Conservation (phyloP, 1,284 basidiomycete species). For the Spongiforma sp. region DNA sequence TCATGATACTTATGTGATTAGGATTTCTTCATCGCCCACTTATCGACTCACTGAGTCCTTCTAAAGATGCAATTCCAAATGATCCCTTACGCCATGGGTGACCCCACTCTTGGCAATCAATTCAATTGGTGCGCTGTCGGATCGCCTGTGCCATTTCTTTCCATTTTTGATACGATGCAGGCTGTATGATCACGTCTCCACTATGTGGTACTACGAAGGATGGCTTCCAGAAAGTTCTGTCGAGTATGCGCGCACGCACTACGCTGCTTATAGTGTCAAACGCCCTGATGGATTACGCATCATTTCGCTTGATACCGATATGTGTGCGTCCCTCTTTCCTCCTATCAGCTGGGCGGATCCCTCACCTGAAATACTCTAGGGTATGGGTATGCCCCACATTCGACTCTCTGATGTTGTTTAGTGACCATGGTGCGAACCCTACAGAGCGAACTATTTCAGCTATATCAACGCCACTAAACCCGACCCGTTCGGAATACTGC, state of each 20-base stretch:
- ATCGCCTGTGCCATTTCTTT: neutral
- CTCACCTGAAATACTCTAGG: too few species aligned
- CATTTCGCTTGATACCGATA: slow-evolving; percentile 78
- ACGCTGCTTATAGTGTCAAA: slow-evolving; percentile 72
- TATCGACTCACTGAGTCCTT: neutral
- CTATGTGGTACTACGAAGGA: slow-evolving; percentile 69
- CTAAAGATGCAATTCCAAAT: slow-evolving; percentile 59
- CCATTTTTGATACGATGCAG: slow-evolving; percentile 42
- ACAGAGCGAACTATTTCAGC: slow-evolving; percentile 70
- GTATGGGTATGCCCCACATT: slow-evolving; percentile 39
- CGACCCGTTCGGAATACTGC: slow-evolving; percentile 76
- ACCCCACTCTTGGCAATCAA: slow-evolving; percentile 52
- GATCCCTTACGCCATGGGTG: slow-evolving; percentile 62
- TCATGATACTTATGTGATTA: slow-evolving; percentile 67
- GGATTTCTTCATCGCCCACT: neutral
- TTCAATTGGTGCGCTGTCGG: slow-evolving; percentile 63
- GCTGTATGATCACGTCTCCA: slow-evolving; percentile 75
- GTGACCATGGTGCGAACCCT: slow-evolving; percentile 8
- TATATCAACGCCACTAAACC: slow-evolving; percentile 75
- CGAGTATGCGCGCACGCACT: slow-evolving; percentile 66
- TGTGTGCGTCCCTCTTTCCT: slow-evolving; percentile 51
- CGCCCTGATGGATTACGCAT: slow-evolving; percentile 70
- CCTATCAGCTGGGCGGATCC: neutral
- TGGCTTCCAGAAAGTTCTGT: slow-evolving; percentile 71
- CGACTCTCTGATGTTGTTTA: neutral